Percentiles rank a stretch among this genome's conserved stretches.
phyloP scores from a whole-genome alignment of 768 basidiomycete species.

The Panaeolus cyanescens region DNA sequence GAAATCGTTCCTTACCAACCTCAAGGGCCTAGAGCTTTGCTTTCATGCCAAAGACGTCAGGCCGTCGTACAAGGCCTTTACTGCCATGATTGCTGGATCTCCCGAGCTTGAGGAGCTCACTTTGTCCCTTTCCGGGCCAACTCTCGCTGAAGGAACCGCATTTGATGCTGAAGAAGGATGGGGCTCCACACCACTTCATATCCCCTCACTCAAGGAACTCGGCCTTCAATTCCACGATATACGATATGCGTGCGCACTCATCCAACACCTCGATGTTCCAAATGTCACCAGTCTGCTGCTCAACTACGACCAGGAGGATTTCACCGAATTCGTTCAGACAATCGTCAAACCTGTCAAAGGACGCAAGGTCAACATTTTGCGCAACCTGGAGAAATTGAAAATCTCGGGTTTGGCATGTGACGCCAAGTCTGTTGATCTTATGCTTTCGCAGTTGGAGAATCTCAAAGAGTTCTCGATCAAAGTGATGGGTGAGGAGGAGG shows the following conservation, averaged over 20 bases:
- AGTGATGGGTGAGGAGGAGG: slow-evolving; percentile 27
- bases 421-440: slow-evolving; percentile 25
- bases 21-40: slow-evolving; percentile 58
- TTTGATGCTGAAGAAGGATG: slow-evolving; percentile 32
- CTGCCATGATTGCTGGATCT: slow-evolving; percentile 50
- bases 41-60: slow-evolving; percentile 66
- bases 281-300: slow-evolving; percentile 46
- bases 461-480: slow-evolving; percentile 45
- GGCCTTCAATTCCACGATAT: slow-evolving; percentile 40
- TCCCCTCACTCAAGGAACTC: slow-evolving; percentile 41
- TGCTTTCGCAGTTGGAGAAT: slow-evolving; percentile 50
- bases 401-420: slow-evolving; percentile 51
- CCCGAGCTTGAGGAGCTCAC: slow-evolving; percentile 55
- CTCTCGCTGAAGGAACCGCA: slow-evolving; percentile 14
- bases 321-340: slow-evolving; percentile 44
- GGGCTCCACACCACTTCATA: slow-evolving; percentile 34
- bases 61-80: slow-evolving; percentile 57
- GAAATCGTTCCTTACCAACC: slow-evolving; percentile 41
- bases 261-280: slow-evolving; percentile 40
- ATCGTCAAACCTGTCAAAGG: slow-evolving; percentile 42
- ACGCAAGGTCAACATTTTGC: slow-evolving; percentile 45
- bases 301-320: slow-evolving; percentile 61
- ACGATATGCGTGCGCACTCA: slow-evolving; percentile 38
- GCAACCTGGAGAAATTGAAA: slow-evolving; percentile 52
- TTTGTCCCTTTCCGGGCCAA: slow-evolving; percentile 60